Percentiles rank a stretch among this genome's conserved stretches.
phyloP scores from a whole-genome alignment of 805 yeast genomes.

The Yarrowia osloensis region DNA sequence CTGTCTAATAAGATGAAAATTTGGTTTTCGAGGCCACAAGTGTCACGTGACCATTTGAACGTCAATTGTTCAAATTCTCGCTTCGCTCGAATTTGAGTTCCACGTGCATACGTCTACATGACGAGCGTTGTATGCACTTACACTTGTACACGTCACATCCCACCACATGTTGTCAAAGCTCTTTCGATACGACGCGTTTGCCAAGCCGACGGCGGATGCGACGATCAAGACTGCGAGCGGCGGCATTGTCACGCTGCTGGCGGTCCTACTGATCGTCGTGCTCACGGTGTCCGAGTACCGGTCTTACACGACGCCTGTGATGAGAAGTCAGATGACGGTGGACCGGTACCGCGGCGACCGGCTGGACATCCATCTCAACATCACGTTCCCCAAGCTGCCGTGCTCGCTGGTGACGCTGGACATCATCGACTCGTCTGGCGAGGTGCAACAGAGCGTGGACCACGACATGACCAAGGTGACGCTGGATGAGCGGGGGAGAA shows the following conservation, averaged over 20 bases:
- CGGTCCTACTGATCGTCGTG: conserved; percentile 60
- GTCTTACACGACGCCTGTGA: conserved; percentile 67
- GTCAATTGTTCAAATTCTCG: no score
- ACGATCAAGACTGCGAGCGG: conserved; percentile 86
- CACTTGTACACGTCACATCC: background rate
- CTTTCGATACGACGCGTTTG: conserved; percentile 80
- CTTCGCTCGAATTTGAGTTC: no score
- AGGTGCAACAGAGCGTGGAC: conserved; percentile 70
- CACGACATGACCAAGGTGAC: conserved; percentile 74
- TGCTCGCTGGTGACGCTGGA: conserved; percentile 80
- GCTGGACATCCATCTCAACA: conserved; percentile 76
- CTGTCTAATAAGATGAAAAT: no score
- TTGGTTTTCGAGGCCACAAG: no score
- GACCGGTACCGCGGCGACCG: conserved; percentile 67
- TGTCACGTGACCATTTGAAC: no score
- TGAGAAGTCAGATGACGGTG: conserved; percentile 82
- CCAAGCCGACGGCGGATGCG: conserved; percentile 93
- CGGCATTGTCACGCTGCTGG: conserved; percentile 78
- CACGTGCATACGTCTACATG: no score
- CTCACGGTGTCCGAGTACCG: conserved; percentile 73
- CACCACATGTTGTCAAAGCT: conserved; percentile 37
- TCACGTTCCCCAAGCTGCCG: conserved; percentile 81
- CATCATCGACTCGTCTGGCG: conserved; percentile 87
- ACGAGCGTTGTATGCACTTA: no score
- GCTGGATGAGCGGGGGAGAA: conserved; percentile 55